Evolutionary conservation across 352 stramenopile genomes (phyloP).

Genomic region (Globisporangium ultimum): DNA sequence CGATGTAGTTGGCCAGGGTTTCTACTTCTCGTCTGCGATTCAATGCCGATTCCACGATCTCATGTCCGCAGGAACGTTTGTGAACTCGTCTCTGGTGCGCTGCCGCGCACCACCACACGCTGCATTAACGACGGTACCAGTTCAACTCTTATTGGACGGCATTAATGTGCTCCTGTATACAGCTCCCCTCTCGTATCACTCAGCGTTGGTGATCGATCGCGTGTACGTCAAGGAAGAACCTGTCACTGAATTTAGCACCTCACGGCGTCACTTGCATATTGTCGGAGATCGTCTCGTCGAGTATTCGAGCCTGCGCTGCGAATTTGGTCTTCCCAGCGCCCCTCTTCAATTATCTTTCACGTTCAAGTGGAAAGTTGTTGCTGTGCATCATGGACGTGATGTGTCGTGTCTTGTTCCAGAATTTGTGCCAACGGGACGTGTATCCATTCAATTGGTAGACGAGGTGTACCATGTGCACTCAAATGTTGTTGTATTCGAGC

Average conservation of each 20-base stretch:
- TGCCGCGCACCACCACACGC: slow-evolving; percentile 30
- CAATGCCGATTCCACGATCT: slow-evolving; percentile 24
- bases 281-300: neutral
- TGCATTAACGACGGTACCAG: slow-evolving; percentile 16
- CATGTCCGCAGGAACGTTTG: slow-evolving; percentile 13
- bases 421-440: slow-evolving; percentile 8
- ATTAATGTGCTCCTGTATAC: slow-evolving; percentile 13
- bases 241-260: neutral
- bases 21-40: slow-evolving; percentile 22
- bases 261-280: neutral
- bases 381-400: neutral
- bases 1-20: slow-evolving; percentile 31
- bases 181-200: slow-evolving; percentile 23
- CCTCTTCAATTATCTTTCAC: neutral
- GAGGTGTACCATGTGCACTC: slow-evolving; percentile 1
- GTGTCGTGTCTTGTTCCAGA: slow-evolving; percentile 1
- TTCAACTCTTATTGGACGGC: slow-evolving; percentile 27
- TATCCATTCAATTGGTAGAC: slow-evolving; percentile 10
- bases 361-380: slow-evolving; percentile 4
- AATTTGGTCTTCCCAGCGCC: slow-evolving; percentile 5
- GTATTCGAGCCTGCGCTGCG: neutral
- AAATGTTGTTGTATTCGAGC: slow-evolving; percentile 21
- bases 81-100: slow-evolving; percentile 35
- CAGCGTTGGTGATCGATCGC: slow-evolving; percentile 5
- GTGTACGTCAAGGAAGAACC: neutral